A percentile compares a stretch with the other conserved stretches of the same genome.
These are phyloP conservation scores for Fonsecaea pugnacius DNA, from an alignment of 2,329 filamentous ascomycete species.

Conservation along the genomic window DNA sequence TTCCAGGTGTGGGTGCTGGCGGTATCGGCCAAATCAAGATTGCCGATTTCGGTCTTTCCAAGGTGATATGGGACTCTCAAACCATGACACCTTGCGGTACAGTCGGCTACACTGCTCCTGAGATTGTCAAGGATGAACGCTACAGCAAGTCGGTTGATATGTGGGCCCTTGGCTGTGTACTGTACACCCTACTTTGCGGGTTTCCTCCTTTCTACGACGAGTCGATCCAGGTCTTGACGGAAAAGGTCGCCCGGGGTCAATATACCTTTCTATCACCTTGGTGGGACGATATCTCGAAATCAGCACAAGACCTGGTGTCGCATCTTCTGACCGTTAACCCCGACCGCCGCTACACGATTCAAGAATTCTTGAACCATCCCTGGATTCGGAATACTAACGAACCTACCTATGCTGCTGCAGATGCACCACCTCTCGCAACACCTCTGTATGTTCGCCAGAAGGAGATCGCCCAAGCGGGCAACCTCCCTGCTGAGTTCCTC, in stretches of 20 bases:
- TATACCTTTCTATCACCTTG: constrained; percentile 98
- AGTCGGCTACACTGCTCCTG: constrained; percentile 97
- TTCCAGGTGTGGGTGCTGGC: constrained; percentile 77
- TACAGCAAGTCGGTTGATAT: constrained; percentile 99
- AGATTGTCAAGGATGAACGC: constrained; percentile 98
- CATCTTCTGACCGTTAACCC: constrained; percentile 94
- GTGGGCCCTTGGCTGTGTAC: constrained; percentile 96
- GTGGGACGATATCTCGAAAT: constrained; percentile 98
- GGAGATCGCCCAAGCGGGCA: constrained; percentile 55
- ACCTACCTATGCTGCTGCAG: constrained; percentile 67
- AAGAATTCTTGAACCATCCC: constrained; percentile 89
- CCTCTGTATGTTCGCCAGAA: constrained; percentile 65
- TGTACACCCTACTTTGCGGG: constrained; percentile 95
- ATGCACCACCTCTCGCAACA: constrained; percentile 73
- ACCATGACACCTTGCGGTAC: constrained; percentile 99
- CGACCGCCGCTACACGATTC: constrained; percentile 91
- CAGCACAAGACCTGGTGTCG: constrained; percentile 89
- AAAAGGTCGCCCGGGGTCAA: constrained; percentile 95
- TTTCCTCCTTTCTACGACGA: constrained; percentile 98
- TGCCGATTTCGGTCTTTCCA: constrained; percentile 95
- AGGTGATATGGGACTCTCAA: constrained; percentile 96
- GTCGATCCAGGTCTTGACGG: constrained; percentile 93
- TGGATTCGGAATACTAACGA: constrained; percentile 81
- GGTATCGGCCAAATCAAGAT: constrained; percentile 97
- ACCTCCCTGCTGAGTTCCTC: constrained; percentile 57